Percentiles rank a stretch among this genome's conserved stretches.
phyloP scores from a whole-genome alignment of 257 asterid species.

The Anisodus tanguticus region DNA sequence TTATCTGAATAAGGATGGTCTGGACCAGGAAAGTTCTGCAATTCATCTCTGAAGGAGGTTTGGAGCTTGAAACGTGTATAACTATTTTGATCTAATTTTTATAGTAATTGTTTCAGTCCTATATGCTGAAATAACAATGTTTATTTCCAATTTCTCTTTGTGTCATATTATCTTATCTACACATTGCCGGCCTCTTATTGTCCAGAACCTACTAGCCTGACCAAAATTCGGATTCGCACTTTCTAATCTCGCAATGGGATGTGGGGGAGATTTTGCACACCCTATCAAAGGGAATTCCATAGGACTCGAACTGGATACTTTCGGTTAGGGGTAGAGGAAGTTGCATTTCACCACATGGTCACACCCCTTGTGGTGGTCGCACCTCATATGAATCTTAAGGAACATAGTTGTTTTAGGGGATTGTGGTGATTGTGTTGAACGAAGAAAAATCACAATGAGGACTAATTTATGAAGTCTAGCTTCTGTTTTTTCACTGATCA shows the following conservation, averaged over 20 bases:
- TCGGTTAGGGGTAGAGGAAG: not conserved
- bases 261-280: too few relatives aligned
- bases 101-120: not conserved
- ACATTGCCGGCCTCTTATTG: not conserved
- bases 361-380: not conserved
- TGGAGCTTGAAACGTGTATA: not conserved
- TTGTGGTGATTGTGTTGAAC: too few relatives aligned
- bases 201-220: too few relatives aligned
- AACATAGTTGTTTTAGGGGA: too few relatives aligned
- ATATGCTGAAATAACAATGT: not conserved
- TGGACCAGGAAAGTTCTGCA: constrained; percentile 36
- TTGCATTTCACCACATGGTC: not conserved
- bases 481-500: too few relatives aligned
- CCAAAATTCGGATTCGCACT: too few relatives aligned
- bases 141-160: not conserved
- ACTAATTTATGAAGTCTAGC: too few relatives aligned
- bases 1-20: constrained; percentile 51
- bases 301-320: not conserved
- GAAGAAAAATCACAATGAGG: too few relatives aligned
- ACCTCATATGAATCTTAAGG: too few relatives aligned
- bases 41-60: constrained; percentile 19
- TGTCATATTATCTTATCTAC: not conserved
- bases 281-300: not conserved
- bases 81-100: not conserved
- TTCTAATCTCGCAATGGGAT: too few relatives aligned